Evolutionary conservation across 257 asterid genomes (phyloP).

Genomic region (Nicotiana knightiana): DNA sequence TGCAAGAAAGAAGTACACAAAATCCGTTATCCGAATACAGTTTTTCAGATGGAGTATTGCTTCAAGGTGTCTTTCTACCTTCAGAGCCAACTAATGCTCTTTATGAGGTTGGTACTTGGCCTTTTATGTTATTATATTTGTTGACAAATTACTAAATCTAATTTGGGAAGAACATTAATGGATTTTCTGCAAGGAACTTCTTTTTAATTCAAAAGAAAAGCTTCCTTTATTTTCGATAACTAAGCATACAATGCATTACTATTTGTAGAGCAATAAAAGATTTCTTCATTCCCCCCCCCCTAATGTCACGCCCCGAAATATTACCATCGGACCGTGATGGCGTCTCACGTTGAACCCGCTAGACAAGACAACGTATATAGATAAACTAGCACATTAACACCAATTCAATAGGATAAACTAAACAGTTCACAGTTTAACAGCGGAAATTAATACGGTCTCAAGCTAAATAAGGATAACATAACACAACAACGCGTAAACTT

Average conservation of each 20-base stretch:
- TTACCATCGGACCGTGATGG: too few relatives aligned
- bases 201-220: background rate
- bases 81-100: slow-evolving; percentile 62
- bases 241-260: background rate
- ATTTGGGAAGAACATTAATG: background rate
- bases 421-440: too few relatives aligned
- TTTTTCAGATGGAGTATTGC: slow-evolving; percentile 90
- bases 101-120: slow-evolving; percentile 61
- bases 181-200: background rate
- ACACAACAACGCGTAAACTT: too few relatives aligned
- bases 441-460: too few relatives aligned
- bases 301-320: too few relatives aligned
- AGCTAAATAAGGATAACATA: too few relatives aligned
- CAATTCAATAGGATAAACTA: too few relatives aligned
- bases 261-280: background rate
- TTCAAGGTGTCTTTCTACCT: slow-evolving; percentile 82
- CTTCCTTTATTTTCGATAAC: background rate
- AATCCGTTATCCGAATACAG: slow-evolving; percentile 68
- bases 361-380: too few relatives aligned
- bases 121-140: background rate
- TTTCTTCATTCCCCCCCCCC: background rate
- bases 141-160: background rate
- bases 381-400: too few relatives aligned
- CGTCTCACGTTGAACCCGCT: too few relatives aligned
- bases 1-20: slow-evolving; percentile 56